These are phyloP conservation scores for Teunomyces gatunensis DNA, from an alignment of 805 yeast species.

Conservation along the genomic window DNA sequence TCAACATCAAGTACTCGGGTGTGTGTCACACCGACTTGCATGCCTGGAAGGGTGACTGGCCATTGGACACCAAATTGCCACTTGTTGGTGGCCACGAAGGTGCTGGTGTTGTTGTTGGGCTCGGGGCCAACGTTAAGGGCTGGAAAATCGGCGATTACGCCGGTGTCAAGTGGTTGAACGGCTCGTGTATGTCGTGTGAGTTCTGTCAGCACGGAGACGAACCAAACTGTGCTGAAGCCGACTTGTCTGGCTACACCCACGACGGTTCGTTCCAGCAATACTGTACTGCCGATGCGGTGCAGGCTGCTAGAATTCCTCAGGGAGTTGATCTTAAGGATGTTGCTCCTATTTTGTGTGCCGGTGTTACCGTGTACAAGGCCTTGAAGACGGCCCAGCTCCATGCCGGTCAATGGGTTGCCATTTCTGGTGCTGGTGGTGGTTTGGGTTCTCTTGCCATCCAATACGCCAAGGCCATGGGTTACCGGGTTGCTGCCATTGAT, in stretches of 20 bases:
- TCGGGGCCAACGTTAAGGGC: conserved; percentile 41
- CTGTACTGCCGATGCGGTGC: conserved; percentile 63
- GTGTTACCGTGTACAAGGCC: conserved; percentile 68
- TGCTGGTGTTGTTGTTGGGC: conserved; percentile 46
- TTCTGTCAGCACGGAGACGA: conserved; percentile 43
- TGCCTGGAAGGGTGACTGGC: conserved; percentile 50
- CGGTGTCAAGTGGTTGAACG: conserved; percentile 47
- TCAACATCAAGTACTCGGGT: conserved; percentile 45
- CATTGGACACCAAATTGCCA: conserved; percentile 43
- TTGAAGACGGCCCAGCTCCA: conserved; percentile 53
- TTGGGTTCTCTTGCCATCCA: conserved; percentile 74
- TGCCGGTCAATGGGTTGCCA: conserved; percentile 72
- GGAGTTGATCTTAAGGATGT: conserved; percentile 54
- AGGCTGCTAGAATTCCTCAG: conserved; percentile 57
- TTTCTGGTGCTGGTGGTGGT: conserved; percentile 83
- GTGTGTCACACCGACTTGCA: conserved; percentile 48
- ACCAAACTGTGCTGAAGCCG: conserved; percentile 61
- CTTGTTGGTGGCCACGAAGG: conserved; percentile 50
- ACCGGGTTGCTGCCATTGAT: conserved; percentile 64
- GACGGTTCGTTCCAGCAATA: conserved; percentile 70
- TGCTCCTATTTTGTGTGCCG: conserved; percentile 67
- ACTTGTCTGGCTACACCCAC: conserved; percentile 71
- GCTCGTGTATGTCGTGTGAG: conserved; percentile 44
- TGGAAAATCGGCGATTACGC: conserved; percentile 45
- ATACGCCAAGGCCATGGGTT: conserved; percentile 75